These are phyloP conservation scores for Alternaria panax DNA, from an alignment of 2,329 filamentous ascomycete genomes.

Conservation along the genomic window DNA sequence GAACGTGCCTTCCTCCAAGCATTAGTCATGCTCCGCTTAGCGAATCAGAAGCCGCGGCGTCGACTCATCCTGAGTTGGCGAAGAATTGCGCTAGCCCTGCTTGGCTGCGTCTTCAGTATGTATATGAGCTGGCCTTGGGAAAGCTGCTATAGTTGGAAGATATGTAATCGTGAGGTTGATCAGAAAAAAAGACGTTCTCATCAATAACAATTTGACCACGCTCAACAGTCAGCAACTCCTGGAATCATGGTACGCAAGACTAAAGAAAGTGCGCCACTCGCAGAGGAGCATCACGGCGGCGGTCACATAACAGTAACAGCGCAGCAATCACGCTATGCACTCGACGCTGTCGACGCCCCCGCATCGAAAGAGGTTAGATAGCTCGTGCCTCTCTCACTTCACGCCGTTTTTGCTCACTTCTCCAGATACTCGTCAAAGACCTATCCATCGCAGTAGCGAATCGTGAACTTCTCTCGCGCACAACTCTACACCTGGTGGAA, in stretches of 20 bases:
- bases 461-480: slow-evolving; percentile 73
- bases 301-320: slow-evolving; percentile 46
- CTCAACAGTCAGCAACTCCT: background rate
- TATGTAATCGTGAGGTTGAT: background rate
- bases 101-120: background rate
- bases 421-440: slow-evolving; percentile 65
- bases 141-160: background rate
- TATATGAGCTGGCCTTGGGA: background rate
- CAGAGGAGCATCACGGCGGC: slow-evolving; percentile 34
- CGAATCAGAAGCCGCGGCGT: slow-evolving; percentile 17
- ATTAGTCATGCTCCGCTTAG: background rate
- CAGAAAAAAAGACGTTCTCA: background rate
- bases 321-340: slow-evolving; percentile 50
- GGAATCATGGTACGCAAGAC: slow-evolving; percentile 39
- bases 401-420: slow-evolving; percentile 1
- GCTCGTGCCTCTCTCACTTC: background rate
- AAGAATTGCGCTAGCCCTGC: background rate
- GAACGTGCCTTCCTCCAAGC: background rate
- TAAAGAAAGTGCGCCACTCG: slow-evolving; percentile 26
- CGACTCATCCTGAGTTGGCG: slow-evolving; percentile 24
- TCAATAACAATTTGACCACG: background rate
- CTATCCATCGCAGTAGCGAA: slow-evolving; percentile 71
- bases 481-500: slow-evolving; percentile 74
- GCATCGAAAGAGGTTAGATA: slow-evolving; percentile 45
- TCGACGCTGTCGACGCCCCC: slow-evolving; percentile 49